Evolutionary conservation across 805 yeast genomes (phyloP).

Genomic region (Blastobotrys parvus): DNA sequence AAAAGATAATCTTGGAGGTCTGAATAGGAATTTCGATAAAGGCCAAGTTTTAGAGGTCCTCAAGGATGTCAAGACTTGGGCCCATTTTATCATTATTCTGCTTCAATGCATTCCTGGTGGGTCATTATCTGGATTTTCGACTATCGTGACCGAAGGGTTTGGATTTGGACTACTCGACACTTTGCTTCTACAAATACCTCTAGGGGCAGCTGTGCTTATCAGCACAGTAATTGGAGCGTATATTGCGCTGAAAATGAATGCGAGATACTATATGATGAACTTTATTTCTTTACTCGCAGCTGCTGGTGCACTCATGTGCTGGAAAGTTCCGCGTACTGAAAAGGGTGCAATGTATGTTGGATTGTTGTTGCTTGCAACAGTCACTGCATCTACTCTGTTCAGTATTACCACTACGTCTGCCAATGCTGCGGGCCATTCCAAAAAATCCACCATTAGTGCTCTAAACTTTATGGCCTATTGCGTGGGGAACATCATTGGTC

Average conservation of each 20-base stretch:
- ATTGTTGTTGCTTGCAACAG: constrained; percentile 7
- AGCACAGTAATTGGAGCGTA: constrained; percentile 5
- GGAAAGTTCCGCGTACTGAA: constrained; percentile 8
- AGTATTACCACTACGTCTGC: constrained; percentile 33
- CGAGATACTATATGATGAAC: constrained; percentile 4
- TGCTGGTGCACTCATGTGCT: constrained; percentile 8
- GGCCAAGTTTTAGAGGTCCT: constrained; percentile 42
- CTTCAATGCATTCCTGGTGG: constrained; percentile 22
- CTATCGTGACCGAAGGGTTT: constrained; percentile 33
- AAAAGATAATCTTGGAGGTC: constrained; percentile 30
- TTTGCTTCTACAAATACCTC: constrained; percentile 41
- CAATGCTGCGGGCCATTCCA: constrained; percentile 47
- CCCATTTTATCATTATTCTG: constrained; percentile 28
- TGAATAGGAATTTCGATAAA: constrained; percentile 40
- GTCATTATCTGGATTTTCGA: constrained; percentile 39
- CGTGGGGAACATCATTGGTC: constrained; percentile 59
- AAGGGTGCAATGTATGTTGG: constrained; percentile 7
- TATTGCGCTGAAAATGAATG: constrained; percentile 7
- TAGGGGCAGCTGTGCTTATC: constrained; percentile 28
- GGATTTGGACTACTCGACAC: constrained; percentile 28
- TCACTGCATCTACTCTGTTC: constrained; percentile 13
- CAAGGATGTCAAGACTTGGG: constrained; percentile 33
- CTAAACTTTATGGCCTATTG: constrained; percentile 52
- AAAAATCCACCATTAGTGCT: constrained; percentile 42
- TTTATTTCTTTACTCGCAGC: constrained; percentile 7